phyloP scores from a whole-genome alignment of 2,329 filamentous ascomycete genomes.

The Ophiostoma triangulosporum region DNA sequence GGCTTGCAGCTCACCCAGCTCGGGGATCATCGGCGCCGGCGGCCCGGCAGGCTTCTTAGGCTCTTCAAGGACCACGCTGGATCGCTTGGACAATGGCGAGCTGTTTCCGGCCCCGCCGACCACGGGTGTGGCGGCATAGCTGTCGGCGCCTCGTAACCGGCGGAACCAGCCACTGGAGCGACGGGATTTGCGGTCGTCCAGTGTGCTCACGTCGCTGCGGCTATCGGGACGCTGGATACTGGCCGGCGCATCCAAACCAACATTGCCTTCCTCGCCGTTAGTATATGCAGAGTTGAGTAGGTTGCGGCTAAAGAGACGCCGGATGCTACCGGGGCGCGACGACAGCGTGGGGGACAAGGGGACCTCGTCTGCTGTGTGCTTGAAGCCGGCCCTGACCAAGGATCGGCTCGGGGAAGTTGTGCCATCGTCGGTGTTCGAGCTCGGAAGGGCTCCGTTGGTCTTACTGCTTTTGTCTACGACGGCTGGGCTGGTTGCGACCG shows the following conservation, averaged over 20 bases:
- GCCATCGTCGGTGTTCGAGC: slow-evolving; percentile 8
- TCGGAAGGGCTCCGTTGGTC: slow-evolving; percentile 26
- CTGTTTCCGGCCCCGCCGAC: background rate
- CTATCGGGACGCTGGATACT: slow-evolving; percentile 32
- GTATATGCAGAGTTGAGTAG: slow-evolving; percentile 40
- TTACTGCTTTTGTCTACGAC: slow-evolving; percentile 14
- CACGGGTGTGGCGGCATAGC: background rate
- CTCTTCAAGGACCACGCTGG: slow-evolving; percentile 30
- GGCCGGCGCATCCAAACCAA: slow-evolving; percentile 15
- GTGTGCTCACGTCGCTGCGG: slow-evolving; percentile 33
- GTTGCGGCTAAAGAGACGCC: slow-evolving; percentile 42
- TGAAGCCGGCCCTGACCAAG: slow-evolving; percentile 25
- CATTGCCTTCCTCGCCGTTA: slow-evolving; percentile 23
- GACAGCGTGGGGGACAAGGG: slow-evolving; percentile 40
- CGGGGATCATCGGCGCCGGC: slow-evolving; percentile 48
- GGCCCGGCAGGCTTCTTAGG: slow-evolving; percentile 27
- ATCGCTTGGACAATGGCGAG: slow-evolving; percentile 23
- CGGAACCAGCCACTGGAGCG: slow-evolving; percentile 47
- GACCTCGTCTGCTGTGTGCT: slow-evolving; percentile 35
- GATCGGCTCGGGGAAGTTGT: slow-evolving; percentile 16
- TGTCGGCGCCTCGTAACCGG: slow-evolving; percentile 29
- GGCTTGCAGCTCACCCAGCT: slow-evolving; percentile 38
- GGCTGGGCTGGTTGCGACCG: slow-evolving; percentile 9
- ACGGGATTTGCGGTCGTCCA: slow-evolving; percentile 40
- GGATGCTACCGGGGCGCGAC: slow-evolving; percentile 40